Conservation (phyloP, 2,329 filamentous ascomycete genomes). For the Aspergillus costaricaensis region DNA sequence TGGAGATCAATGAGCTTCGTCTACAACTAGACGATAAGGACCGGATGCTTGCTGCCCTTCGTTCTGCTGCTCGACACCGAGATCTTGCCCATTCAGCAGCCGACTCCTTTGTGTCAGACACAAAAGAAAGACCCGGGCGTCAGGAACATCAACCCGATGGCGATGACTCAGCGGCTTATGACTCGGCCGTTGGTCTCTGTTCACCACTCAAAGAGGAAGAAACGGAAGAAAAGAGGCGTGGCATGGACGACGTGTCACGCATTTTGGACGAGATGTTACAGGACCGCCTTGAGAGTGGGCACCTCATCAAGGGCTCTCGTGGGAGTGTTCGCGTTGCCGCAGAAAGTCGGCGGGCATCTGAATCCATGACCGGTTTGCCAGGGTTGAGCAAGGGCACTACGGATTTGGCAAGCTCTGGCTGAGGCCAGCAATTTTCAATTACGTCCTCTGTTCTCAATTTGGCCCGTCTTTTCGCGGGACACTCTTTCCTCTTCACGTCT, state of each 20-base stretch:
- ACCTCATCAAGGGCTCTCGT: conserved; percentile 65
- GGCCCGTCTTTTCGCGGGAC: background rate
- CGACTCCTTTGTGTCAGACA: conserved; percentile 37
- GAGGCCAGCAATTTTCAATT: background rate
- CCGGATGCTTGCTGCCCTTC: conserved; percentile 83
- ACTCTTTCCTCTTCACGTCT: background rate
- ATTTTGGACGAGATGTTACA: conserved; percentile 97
- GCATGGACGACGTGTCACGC: conserved; percentile 87
- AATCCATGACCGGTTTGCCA: conserved; percentile 28
- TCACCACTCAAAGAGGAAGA: conserved; percentile 34
- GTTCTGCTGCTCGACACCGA: conserved; percentile 80
- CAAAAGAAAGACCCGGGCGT: conserved; percentile 30
- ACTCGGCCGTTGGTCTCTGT: conserved; percentile 33
- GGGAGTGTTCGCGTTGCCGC: conserved; percentile 66
- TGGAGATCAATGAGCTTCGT: conserved; percentile 87
- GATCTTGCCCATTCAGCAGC: conserved; percentile 70
- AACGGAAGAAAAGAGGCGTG: conserved; percentile 56
- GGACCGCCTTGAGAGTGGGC: conserved; percentile 76
- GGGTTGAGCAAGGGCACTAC: conserved; percentile 27
- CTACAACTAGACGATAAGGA: conserved; percentile 92
- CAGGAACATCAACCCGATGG: conserved; percentile 31
- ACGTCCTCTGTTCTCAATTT: too few relatives aligned
- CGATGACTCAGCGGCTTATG: conserved; percentile 26
- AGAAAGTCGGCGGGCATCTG: conserved; percentile 40
- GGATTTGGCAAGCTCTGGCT: background rate